A percentile compares a stretch with the other conserved stretches of the same genome.
phyloP scores from a whole-genome alignment of 2,329 filamentous ascomycete genomes.

The Sclerotinia sclerotiorum region DNA sequence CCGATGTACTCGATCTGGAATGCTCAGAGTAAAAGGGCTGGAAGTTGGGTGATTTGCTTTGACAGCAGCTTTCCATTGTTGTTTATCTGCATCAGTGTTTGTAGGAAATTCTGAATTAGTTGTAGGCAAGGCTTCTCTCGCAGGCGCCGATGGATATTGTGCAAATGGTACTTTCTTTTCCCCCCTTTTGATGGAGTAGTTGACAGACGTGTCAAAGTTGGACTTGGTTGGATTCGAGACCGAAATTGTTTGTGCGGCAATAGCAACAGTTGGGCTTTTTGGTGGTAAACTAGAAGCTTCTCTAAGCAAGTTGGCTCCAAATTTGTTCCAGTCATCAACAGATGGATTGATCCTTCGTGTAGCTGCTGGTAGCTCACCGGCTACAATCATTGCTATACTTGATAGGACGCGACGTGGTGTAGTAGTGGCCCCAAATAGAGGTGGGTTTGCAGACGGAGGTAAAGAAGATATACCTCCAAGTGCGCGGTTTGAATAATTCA shows the following conservation, averaged over 20 bases:
- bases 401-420: neutral
- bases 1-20: slow-evolving; percentile 2
- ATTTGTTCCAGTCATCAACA: neutral
- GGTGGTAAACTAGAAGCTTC: neutral
- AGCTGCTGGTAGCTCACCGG: neutral
- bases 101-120: neutral
- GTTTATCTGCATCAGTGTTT: slow-evolving; percentile 2
- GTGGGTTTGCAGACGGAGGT: neutral
- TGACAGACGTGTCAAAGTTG: neutral
- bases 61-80: slow-evolving; percentile 2
- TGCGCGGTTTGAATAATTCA: neutral
- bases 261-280: neutral
- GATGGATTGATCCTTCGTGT: neutral
- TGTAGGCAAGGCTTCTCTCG: neutral
- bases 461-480: neutral
- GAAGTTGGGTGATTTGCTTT: neutral
- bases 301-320: neutral
- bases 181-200: neutral
- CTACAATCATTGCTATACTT: too few relatives aligned
- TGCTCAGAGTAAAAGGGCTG: neutral
- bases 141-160: neutral
- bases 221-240: neutral
- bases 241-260: neutral
- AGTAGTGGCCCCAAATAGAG: neutral
- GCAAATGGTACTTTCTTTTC: neutral